These are phyloP conservation scores for Colletotrichum sp. DNA, from an alignment of 2,329 filamentous ascomycete species.

Conservation along the genomic window DNA sequence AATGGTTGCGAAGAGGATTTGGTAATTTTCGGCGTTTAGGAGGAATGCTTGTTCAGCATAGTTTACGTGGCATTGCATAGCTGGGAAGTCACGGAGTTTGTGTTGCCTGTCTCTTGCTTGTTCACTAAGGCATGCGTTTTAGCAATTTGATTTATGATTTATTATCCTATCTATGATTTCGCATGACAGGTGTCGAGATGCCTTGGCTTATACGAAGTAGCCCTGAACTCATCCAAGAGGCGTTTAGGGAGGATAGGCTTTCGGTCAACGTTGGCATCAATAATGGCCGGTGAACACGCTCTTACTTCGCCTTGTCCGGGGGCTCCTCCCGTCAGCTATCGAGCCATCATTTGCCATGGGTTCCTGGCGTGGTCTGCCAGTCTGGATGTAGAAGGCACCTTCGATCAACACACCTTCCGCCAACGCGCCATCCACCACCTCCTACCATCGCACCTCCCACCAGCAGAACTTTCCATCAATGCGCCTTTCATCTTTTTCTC, in stretches of 20 bases:
- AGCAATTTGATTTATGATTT: background rate
- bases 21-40: slow-evolving; percentile 56
- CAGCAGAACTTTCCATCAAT: background rate
- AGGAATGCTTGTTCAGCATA: background rate
- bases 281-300: background rate
- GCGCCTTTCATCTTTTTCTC: background rate
- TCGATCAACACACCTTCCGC: background rate
- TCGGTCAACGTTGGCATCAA: background rate
- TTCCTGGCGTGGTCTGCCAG: background rate
- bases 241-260: background rate
- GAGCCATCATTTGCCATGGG: background rate
- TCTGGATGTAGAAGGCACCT: background rate
- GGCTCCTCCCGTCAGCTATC: background rate
- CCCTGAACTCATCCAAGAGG: background rate
- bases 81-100: background rate
- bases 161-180: background rate
- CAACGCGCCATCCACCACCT: background rate
- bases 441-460: background rate
- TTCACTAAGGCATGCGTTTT: background rate
- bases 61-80: background rate
- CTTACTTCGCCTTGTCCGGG: background rate
- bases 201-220: background rate
- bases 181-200: background rate
- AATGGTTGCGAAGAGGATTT: slow-evolving; percentile 97
- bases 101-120: background rate